These are phyloP conservation scores for Rhynchospora pubera DNA, from an alignment of 176 grass and related monocot genomes.

Conservation along the genomic window DNA sequence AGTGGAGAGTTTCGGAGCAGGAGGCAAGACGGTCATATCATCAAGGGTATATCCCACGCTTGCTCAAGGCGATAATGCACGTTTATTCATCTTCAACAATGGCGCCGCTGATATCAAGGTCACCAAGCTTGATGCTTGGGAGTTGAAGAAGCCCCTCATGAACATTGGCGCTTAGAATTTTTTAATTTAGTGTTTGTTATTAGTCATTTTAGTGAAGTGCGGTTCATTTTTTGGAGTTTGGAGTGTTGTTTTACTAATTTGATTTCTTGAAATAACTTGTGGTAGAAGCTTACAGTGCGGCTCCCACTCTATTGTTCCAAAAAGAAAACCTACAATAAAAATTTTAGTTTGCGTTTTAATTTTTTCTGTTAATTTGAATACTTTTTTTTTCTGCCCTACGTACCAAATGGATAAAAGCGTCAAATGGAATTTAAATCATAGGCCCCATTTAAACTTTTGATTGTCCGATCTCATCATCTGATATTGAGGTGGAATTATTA, in stretches of 20 bases:
- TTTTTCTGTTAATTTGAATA: too few species aligned
- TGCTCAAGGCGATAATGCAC: constrained; percentile 47
- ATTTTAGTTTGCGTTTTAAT: neutral
- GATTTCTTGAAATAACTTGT: neutral
- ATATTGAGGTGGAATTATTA: too few species aligned
- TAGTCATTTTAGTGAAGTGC: too few species aligned
- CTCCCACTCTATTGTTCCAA: neutral
- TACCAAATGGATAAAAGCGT: too few species aligned
- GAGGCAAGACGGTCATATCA: constrained; percentile 60
- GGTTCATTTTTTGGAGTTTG: neutral
- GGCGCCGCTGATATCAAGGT: constrained; percentile 46
- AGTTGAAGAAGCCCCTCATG: constrained; percentile 74
- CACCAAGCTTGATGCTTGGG: constrained; percentile 47
- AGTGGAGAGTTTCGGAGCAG: constrained; percentile 67
- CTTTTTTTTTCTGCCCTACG: too few species aligned
- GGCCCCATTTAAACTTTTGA: too few species aligned
- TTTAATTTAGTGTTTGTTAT: neutral
- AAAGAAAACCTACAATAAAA: neutral
- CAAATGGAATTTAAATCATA: too few species aligned
- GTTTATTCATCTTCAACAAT: constrained; percentile 64
- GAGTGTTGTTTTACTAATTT: neutral
- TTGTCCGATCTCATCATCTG: too few species aligned
- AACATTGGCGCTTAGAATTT: constrained; percentile 38
- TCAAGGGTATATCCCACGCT: constrained; percentile 59
- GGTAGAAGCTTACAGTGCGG: neutral